Base-by-base conservation (phyloP, 805 yeast genomes). In the Wickerhamomyces queroliae region DNA sequence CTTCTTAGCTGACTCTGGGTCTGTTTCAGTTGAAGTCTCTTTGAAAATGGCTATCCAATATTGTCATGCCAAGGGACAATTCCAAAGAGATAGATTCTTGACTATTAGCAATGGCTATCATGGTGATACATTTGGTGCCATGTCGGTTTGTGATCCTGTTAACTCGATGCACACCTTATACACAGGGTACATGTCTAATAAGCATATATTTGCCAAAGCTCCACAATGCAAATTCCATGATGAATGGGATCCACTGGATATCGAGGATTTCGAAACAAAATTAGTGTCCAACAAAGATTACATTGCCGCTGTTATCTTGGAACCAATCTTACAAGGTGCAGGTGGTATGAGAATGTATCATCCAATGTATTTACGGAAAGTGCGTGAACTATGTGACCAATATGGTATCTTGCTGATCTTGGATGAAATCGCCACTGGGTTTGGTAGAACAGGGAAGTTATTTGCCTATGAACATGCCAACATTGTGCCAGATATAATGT, bases 21-120 rank as follows among this genome's bases (percentile, higher is more conserved):
- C 58, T 17, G 64, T 62, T 12, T 62, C 66, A 8, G 66, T 66
- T 18, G 70, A 66, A 43, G 63, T 63, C 26, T 63, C 66, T 1
- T 50, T 66, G 52, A 66, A 66, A 38, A 48, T 64, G 54, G 62
- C 66, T 23, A 49, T 57, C n/a, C 59, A 54, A 36, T 57, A 59
- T 27, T 50, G 51, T 6, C 57, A 59, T 28, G 45, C 55, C 11
- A 38, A 44, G 12, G 41, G 49, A 24, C 40, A 57, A 21, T 56
- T 58, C 24, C 52, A 52, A 38, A 58, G 21, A 19, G 35, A 36
- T 17, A 52, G 45, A 40, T 49, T 64, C 33, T 39, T 65, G 42
- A 63, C 66, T 41, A 56, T 60, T 18, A 50, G 51, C 5, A 52
- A 51, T 33, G 66, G 66, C 23, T 66, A 63, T 41, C 68, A 63